A percentile compares a stretch with the other conserved stretches of the same genome.
These are phyloP conservation scores for Haplosporangium sp. DNA, from an alignment of 371 early-diverging fungal species.

Conservation along the genomic window DNA sequence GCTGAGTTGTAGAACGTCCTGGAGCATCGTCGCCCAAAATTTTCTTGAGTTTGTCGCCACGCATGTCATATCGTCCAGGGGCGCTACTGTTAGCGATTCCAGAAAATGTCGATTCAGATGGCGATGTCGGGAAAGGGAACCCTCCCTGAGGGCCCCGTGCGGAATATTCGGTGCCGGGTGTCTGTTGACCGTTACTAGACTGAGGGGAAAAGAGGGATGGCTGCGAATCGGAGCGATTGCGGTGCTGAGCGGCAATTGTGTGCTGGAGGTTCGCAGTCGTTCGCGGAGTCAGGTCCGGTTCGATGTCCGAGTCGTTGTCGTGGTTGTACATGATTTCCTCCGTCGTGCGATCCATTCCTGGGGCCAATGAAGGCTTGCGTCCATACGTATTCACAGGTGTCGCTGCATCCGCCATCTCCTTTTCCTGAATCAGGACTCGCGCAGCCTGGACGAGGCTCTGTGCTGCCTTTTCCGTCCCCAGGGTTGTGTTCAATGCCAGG, in stretches of 20 bases:
- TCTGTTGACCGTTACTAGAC: slow-evolving; percentile 24
- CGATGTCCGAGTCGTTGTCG: slow-evolving; percentile 54
- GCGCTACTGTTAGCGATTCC: slow-evolving; percentile 20
- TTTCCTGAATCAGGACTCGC: slow-evolving; percentile 55
- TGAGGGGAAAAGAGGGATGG: slow-evolving; percentile 42
- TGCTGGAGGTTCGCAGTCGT: slow-evolving; percentile 5
- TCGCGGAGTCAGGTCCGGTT: slow-evolving; percentile 42
- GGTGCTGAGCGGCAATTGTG: slow-evolving; percentile 11
- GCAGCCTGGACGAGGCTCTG: slow-evolving; percentile 53
- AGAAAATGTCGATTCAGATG: slow-evolving; percentile 18
- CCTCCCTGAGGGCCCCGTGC: slow-evolving; percentile 24
- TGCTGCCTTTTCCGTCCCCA: slow-evolving; percentile 54
- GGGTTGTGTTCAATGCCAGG: slow-evolving; percentile 41
- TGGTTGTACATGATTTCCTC: slow-evolving; percentile 45
- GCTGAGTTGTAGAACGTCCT: slow-evolving; percentile 20
- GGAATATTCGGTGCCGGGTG: slow-evolving; percentile 41
- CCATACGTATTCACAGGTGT: slow-evolving; percentile 11
- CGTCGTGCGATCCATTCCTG: slow-evolving; percentile 29
- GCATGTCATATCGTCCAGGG: slow-evolving; percentile 33
- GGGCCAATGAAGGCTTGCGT: slow-evolving; percentile 31
- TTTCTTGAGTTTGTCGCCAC: slow-evolving; percentile 45
- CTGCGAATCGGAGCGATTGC: slow-evolving; percentile 46
- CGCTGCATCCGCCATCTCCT: slow-evolving; percentile 35
- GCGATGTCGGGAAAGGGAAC: slow-evolving; percentile 47
- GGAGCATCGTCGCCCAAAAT: slow-evolving; percentile 47